phyloP scores from a whole-genome alignment of 768 basidiomycete genomes.

The Kwoniella botswanensis region DNA sequence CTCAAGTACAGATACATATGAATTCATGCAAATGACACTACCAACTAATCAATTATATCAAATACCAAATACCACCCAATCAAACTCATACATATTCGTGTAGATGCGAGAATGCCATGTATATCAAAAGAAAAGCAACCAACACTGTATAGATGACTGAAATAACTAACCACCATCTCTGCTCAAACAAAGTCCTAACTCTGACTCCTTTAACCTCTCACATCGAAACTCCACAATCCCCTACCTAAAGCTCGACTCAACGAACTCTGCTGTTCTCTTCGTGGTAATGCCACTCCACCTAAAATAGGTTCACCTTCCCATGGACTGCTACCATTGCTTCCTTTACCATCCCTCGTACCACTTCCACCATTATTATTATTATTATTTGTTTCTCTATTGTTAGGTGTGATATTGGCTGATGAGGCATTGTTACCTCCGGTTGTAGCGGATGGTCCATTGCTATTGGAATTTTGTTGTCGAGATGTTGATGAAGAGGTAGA shows the following conservation, averaged over 20 bases:
- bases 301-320: constrained; percentile 45
- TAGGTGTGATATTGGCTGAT: neutral
- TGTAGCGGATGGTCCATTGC: neutral
- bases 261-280: constrained; percentile 32
- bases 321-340: constrained; percentile 6
- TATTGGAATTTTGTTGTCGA: neutral
- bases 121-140: neutral
- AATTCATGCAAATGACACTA: neutral
- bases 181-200: neutral
- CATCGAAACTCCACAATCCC: constrained; percentile 43
- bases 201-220: constrained; percentile 22
- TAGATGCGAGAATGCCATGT: neutral
- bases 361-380: neutral
- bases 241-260: constrained; percentile 29
- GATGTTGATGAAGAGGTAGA: neutral
- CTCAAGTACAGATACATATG: neutral
- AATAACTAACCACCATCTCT: too few relatives aligned
- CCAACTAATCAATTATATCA: neutral
- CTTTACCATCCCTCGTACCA: constrained; percentile 3
- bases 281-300: constrained; percentile 41
- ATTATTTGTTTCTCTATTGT: constrained; percentile 1
- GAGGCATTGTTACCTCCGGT: neutral
- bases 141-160: neutral
- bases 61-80: neutral
- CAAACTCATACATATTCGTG: neutral